Percentiles rank a stretch among this genome's conserved stretches.
Evolutionary conservation across 495 filamentous ascomycete genomes (phyloP).

Genomic region (Aspergillus baeticus): DNA sequence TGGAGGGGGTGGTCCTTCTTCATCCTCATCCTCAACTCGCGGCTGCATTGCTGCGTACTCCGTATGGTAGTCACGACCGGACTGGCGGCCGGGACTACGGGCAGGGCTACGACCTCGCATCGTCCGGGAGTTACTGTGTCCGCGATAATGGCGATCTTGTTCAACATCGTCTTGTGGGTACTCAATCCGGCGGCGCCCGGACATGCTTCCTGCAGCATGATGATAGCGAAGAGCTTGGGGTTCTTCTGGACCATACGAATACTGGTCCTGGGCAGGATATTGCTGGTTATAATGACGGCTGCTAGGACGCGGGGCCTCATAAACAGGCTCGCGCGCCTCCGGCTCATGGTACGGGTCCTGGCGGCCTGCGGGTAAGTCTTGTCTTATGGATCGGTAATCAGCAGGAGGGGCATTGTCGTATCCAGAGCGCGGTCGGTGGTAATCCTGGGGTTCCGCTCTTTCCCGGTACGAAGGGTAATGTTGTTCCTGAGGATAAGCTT

Average conservation of each 20-base stretch:
- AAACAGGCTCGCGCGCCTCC: conserved; percentile 13
- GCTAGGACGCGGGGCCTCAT: conserved; percentile 19
- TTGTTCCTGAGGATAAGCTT: conserved; percentile 19
- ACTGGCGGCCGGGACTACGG: conserved; percentile 9
- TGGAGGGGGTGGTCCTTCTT: conserved; percentile 49
- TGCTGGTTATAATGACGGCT: conserved; percentile 18
- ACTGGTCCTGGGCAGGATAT: conserved; percentile 12
- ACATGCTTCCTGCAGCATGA: conserved; percentile 11
- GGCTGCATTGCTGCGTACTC: conserved; percentile 61
- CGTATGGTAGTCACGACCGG: conserved; percentile 32
- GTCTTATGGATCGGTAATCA: conserved; percentile 27
- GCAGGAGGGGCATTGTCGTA: conserved; percentile 28
- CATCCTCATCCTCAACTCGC: conserved; percentile 65
- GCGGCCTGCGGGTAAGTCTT: conserved; percentile 17
- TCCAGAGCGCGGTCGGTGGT: conserved; percentile 30
- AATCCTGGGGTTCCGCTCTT: conserved; percentile 6
- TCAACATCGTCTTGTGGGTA: conserved; percentile 18
- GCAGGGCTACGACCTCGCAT: conserved; percentile 19
- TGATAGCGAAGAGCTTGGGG: conserved; percentile 13
- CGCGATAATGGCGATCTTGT: conserved; percentile 20
- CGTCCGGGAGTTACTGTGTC: conserved; percentile 22
- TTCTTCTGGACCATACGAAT: conserved; percentile 7
- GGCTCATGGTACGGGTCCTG: conserved; percentile 16
- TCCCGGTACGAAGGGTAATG: conserved; percentile 22
- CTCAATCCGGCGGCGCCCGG: conserved; percentile 16